Evolutionary conservation across 306 rosid species (phyloP).

Genomic region (Betula pendula): DNA sequence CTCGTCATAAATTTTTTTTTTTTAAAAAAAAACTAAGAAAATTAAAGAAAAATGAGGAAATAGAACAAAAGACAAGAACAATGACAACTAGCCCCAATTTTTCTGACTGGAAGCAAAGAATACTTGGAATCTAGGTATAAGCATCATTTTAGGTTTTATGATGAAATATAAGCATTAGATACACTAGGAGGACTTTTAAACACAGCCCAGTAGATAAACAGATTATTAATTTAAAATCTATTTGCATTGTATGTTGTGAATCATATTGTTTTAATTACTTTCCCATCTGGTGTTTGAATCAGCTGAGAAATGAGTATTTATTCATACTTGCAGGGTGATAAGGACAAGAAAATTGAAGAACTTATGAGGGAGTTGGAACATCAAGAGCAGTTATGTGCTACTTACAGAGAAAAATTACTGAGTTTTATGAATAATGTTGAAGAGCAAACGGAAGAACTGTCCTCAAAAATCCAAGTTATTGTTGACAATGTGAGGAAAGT

Average conservation of each 20-base stretch:
- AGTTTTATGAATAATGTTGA: constrained; percentile 65
- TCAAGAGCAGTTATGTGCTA: constrained; percentile 69
- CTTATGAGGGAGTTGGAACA: constrained; percentile 77
- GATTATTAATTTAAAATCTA: too few species aligned
- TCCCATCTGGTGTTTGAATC: constrained; percentile 9
- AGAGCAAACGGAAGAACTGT: constrained; percentile 68
- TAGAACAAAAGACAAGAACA: not conserved
- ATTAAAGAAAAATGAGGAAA: too few species aligned
- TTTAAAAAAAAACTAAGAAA: too few species aligned
- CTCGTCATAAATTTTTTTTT: too few species aligned
- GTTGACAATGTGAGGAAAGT: constrained; percentile 66
- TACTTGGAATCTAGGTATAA: not conserved
- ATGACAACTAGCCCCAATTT: not conserved
- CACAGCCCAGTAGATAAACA: not conserved
- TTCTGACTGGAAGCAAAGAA: not conserved
- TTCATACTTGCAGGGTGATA: constrained; percentile 60
- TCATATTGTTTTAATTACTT: not conserved
- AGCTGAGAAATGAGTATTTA: not conserved
- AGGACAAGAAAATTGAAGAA: constrained; percentile 83
- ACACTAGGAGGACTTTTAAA: too few species aligned
- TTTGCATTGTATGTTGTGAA: not conserved
- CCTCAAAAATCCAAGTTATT: constrained; percentile 61
- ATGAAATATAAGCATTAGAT: not conserved
- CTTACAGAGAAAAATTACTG: constrained; percentile 64
- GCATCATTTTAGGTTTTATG: not conserved